Conservation (phyloP, 352 stramenopile genomes). For the Pythium brassicae region DNA sequence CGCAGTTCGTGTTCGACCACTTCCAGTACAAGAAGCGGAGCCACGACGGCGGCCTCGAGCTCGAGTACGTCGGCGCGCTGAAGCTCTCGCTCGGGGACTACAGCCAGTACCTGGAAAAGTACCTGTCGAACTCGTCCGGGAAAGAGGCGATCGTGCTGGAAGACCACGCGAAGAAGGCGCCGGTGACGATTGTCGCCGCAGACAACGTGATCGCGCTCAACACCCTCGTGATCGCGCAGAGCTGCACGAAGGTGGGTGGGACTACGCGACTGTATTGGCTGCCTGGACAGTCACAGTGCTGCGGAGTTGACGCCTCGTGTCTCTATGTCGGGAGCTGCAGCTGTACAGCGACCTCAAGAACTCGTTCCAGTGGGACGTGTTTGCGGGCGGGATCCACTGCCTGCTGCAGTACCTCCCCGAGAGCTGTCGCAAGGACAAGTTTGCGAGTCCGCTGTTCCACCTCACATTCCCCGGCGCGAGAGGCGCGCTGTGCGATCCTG, state of each 20-base stretch:
- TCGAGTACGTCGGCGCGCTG: slow-evolving; percentile 68
- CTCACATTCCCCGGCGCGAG: slow-evolving; percentile 74
- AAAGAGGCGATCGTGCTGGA: slow-evolving; percentile 69
- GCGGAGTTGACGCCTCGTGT: slow-evolving; percentile 4
- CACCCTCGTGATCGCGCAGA: slow-evolving; percentile 58
- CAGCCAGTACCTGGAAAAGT: slow-evolving; percentile 73
- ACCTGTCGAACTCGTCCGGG: slow-evolving; percentile 43
- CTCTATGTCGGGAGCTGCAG: slow-evolving; percentile 18
- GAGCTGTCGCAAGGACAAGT: slow-evolving; percentile 52
- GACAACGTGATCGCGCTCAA: slow-evolving; percentile 81
- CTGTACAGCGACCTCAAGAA: slow-evolving; percentile 77
- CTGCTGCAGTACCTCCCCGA: slow-evolving; percentile 78
- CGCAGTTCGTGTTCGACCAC: slow-evolving; percentile 72
- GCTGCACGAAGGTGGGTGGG: slow-evolving; percentile 70
- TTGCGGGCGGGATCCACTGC: slow-evolving; percentile 77
- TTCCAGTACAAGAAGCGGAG: slow-evolving; percentile 61
- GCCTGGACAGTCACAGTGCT: background rate
- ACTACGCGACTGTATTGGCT: too few species aligned
- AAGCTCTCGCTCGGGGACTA: slow-evolving; percentile 70
- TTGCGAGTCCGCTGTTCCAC: slow-evolving; percentile 65
- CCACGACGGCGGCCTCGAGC: slow-evolving; percentile 37
- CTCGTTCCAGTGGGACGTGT: slow-evolving; percentile 82
- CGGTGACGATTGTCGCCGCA: slow-evolving; percentile 51
- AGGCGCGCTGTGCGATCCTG: slow-evolving; percentile 52
- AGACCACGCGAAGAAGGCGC: slow-evolving; percentile 66